phyloP scores from a whole-genome alignment of 805 yeast genomes.

The Wickerhamiella vanderwaltii region DNA sequence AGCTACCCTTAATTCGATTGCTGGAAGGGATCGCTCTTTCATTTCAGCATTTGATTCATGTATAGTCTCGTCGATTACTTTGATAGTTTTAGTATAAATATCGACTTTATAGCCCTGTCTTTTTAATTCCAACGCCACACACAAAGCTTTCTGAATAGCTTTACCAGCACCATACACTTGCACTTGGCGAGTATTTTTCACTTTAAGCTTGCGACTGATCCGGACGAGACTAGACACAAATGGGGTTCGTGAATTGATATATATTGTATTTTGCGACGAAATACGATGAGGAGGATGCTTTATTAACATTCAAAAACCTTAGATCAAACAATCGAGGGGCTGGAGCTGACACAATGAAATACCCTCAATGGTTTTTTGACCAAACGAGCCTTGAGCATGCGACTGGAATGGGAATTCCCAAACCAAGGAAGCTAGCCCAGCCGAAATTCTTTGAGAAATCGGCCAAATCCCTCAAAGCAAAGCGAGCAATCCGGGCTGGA shows the following conservation, averaged over 20 bases:
- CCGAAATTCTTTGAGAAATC: constrained; percentile 9
- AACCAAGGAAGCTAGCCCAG: constrained; percentile 11
- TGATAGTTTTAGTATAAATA: constrained; percentile 48
- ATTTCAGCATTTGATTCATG: constrained; percentile 25
- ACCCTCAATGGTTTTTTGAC: constrained; percentile 25
- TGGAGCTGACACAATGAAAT: constrained; percentile 3
- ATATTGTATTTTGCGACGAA: constrained; percentile 28
- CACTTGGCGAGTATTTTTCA: constrained; percentile 35
- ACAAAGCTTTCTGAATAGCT: constrained; percentile 50
- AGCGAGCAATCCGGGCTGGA: constrained; percentile 17
- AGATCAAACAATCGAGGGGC: background rate
- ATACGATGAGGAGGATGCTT: constrained; percentile 43
- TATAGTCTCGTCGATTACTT: constrained; percentile 58
- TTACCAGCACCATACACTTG: constrained; percentile 66
- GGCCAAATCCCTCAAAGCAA: constrained; percentile 10
- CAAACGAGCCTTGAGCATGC: constrained; percentile 19
- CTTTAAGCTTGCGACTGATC: constrained; percentile 39
- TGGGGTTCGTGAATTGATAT: constrained; percentile 54
- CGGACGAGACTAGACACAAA: constrained; percentile 61
- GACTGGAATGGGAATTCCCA: constrained; percentile 12
- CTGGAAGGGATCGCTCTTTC: constrained; percentile 32
- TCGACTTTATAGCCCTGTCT: constrained; percentile 42
- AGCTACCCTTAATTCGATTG: constrained; percentile 36
- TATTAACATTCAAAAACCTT: constrained; percentile 26
- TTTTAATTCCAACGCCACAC: constrained; percentile 50